A percentile compares a stretch with the other conserved stretches of the same genome.
phyloP scores from a whole-genome alignment of 176 grass and related monocot species.

The Hordeum marinum region DNA sequence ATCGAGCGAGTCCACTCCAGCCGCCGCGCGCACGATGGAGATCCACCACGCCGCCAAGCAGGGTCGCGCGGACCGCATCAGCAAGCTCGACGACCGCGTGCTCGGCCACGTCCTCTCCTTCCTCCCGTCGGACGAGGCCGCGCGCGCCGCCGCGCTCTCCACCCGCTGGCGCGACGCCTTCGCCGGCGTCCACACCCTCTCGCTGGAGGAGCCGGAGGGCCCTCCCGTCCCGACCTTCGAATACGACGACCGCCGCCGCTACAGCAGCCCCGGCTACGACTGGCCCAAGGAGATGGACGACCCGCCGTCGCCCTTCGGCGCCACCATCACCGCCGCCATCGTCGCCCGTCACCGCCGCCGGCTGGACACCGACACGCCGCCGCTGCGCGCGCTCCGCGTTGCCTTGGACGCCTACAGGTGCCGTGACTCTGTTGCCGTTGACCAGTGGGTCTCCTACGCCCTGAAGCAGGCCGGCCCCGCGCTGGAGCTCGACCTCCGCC shows the following conservation, averaged over 20 bases:
- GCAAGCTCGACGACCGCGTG: not conserved
- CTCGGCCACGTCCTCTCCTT: constrained; percentile 24
- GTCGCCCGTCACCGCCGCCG: not conserved
- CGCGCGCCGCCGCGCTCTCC: not conserved
- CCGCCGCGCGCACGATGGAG: not conserved
- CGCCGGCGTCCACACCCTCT: constrained; percentile 15
- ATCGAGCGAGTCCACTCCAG: too few relatives aligned
- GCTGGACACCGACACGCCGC: not conserved
- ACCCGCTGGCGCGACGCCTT: constrained; percentile 1
- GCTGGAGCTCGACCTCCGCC: not conserved
- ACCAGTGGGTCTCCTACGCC: constrained; percentile 17
- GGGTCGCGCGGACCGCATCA: not conserved
- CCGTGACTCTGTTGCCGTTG: not conserved
- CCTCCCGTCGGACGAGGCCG: constrained; percentile 4
- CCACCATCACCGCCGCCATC: not conserved
- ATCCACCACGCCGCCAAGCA: not conserved
- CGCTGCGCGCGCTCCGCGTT: constrained; percentile 13
- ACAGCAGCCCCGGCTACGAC: too few relatives aligned
- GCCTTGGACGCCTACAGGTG: not conserved
- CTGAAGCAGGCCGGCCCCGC: not conserved
- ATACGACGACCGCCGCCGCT: too few relatives aligned
- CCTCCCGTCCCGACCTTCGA: not conserved
- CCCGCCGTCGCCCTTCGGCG: not conserved
- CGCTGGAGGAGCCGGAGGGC: not conserved
- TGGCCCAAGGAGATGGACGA: not conserved